These are phyloP conservation scores for Aspergillus steynii DNA, from an alignment of 495 filamentous ascomycete genomes.

Conservation along the genomic window DNA sequence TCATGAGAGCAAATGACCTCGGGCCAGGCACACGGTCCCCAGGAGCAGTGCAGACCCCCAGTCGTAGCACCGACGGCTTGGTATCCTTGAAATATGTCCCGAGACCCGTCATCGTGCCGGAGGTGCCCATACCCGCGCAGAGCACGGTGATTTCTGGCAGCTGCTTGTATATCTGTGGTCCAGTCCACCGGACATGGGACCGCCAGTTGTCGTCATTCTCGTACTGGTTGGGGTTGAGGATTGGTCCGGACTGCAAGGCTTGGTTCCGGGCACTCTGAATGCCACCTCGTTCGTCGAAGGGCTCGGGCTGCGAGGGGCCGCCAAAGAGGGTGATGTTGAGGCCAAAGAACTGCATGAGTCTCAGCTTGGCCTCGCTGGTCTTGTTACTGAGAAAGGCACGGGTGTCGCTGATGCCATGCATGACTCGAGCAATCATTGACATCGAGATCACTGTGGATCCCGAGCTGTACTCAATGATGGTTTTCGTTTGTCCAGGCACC, in stretches of 20 bases:
- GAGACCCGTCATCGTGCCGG: conserved; percentile 55
- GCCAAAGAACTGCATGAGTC: conserved; percentile 60
- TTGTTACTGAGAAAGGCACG: conserved; percentile 62
- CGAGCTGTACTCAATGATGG: conserved; percentile 61
- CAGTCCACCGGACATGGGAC: conserved; percentile 61
- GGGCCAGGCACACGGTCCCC: conserved; percentile 61
- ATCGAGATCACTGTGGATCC: conserved; percentile 64
- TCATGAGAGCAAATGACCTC: conserved; percentile 51
- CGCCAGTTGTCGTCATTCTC: conserved; percentile 61
- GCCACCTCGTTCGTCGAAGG: conserved; percentile 51
- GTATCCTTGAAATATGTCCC: conserved; percentile 53
- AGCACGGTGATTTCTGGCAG: conserved; percentile 59
- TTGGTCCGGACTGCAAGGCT: conserved; percentile 38
- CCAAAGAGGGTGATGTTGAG: conserved; percentile 58
- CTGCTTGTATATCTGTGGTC: conserved; percentile 58
- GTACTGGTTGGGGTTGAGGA: conserved; percentile 60
- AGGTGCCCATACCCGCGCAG: conserved; percentile 58
- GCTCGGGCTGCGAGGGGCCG: conserved; percentile 59
- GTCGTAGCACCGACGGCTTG: conserved; percentile 51
- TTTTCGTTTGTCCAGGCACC: conserved; percentile 43
- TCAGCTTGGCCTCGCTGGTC: conserved; percentile 53
- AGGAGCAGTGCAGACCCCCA: conserved; percentile 56
- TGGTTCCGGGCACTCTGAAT: conserved; percentile 47
- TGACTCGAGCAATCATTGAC: conserved; percentile 54
- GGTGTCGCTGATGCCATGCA: conserved; percentile 53